Percentiles rank a stretch among this genome's conserved stretches.
phyloP scores from a whole-genome alignment of 352 stramenopile genomes.

The Phytophthora quininea region DNA sequence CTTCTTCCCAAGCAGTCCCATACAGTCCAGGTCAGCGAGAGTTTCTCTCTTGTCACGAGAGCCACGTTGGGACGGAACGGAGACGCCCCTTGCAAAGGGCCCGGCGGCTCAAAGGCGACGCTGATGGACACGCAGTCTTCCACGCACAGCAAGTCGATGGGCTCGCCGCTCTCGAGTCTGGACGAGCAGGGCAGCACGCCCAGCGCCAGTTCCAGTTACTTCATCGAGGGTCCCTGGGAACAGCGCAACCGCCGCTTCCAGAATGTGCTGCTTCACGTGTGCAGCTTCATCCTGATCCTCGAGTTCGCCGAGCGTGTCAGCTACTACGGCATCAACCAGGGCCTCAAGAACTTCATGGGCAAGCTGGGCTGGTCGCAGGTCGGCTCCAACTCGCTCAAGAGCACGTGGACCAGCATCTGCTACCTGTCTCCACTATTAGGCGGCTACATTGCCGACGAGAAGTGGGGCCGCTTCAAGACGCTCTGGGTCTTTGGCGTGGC shows the following conservation, averaged over 20 bases:
- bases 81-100: background rate
- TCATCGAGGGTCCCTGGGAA: slow-evolving; percentile 80
- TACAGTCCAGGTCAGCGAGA: background rate
- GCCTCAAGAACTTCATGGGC: slow-evolving; percentile 89
- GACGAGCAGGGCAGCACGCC: slow-evolving; percentile 49
- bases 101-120: slow-evolving; percentile 5
- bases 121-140: slow-evolving; percentile 56
- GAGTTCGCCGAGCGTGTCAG: slow-evolving; percentile 86
- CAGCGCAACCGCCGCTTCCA: slow-evolving; percentile 80
- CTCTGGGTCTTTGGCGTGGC: slow-evolving; percentile 83
- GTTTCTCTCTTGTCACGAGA: too few species aligned
- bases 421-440: slow-evolving; percentile 84
- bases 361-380: slow-evolving; percentile 76
- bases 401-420: slow-evolving; percentile 88
- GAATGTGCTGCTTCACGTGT: slow-evolving; percentile 85
- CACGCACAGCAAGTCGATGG: slow-evolving; percentile 58
- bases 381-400: slow-evolving; percentile 88
- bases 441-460: slow-evolving; percentile 88
- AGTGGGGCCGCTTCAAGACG: slow-evolving; percentile 86
- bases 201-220: slow-evolving; percentile 68
- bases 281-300: slow-evolving; percentile 87
- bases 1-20: background rate
- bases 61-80: too few species aligned
- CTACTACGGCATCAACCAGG: slow-evolving; percentile 90
- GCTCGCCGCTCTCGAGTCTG: slow-evolving; percentile 45